Evolutionary conservation across 2,329 filamentous ascomycete genomes (phyloP), one percentile per base, ranked within the genome.

Genomic region (Cladorrhinum sp.): DNA sequence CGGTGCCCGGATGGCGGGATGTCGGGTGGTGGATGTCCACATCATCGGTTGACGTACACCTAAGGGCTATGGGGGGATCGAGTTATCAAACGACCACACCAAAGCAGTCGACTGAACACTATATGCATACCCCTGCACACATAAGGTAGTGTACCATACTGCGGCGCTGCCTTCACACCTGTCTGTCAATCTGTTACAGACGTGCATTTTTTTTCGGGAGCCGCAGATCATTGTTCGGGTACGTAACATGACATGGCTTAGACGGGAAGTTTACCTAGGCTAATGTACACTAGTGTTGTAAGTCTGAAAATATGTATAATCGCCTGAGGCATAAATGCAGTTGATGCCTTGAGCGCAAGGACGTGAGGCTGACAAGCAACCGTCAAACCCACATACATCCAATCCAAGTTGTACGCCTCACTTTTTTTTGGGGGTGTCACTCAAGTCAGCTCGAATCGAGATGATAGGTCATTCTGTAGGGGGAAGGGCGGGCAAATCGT

Each of bases 21-120:
- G n/a, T n/a, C n/a, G n/a, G n/a, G n/a, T n/a, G n/a, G n/a, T n/a
- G n/a, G n/a, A 50, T 29, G 22, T 52, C 56, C 29, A 48, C 25
- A 52, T 38, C 56, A 50, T 51, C 56, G 22, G 56, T 51, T 52
- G 49, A 50, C 48, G 24, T 50, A 57, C 25, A 36, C 32, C 32
- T 13, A n/a, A 13, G 32, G 32, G 32, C 32, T 8, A 36, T 12
- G 32, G 32, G 32, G 32, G 16, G 32, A 36, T 36, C 32, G 16
- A 36, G 16, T 13, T 13, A 12, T 16, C 8, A 16, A 36, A 36
- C 12, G 5, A 10, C 25, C 25, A 29, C 4, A 29, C 25, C 10
- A 10, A n/a, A n/a, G n/a, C n/a, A n/a, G n/a, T n/a, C n/a, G n/a
- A n/a, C n/a, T n/a, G n/a, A n/a, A n/a, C n/a, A n/a, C n/a, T n/a